A percentile compares a stretch with the other conserved stretches of the same genome.
Conservation (phyloP, 1,284 basidiomycete species). For the Rhizoctonia solani region DNA sequence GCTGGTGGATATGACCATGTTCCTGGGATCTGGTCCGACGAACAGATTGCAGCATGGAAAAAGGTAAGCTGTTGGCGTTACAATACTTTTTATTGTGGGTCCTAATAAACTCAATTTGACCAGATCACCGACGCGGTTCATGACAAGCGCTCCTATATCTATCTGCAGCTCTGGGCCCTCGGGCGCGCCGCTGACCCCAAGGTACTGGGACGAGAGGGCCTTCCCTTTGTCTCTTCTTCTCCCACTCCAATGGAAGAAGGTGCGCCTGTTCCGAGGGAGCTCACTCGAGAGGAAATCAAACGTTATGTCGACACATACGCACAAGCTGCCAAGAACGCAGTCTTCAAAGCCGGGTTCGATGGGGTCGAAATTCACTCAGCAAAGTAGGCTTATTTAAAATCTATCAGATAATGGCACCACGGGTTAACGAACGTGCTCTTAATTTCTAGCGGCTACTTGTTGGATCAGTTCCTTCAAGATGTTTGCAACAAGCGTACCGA, state of each 20-base stretch:
- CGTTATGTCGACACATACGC: slow-evolving; percentile 46
- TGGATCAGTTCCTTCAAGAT: slow-evolving; percentile 52
- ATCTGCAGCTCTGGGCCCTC: slow-evolving; percentile 48
- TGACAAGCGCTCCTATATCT: slow-evolving; percentile 46
- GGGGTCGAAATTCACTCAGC: slow-evolving; percentile 53
- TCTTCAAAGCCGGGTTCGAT: slow-evolving; percentile 52
- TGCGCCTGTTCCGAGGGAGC: slow-evolving; percentile 34
- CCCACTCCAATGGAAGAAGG: slow-evolving; percentile 40
- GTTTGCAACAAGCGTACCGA: slow-evolving; percentile 52
- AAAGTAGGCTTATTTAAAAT: slow-evolving; percentile 10
- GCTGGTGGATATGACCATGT: slow-evolving; percentile 35
- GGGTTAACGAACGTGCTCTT: not conserved
- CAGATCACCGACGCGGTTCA: slow-evolving; percentile 46
- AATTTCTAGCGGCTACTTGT: slow-evolving; percentile 42
- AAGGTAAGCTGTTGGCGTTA: slow-evolving; percentile 14
- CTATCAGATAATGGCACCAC: not conserved
- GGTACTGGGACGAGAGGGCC: slow-evolving; percentile 37
- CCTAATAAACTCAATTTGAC: not conserved
- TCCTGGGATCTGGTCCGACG: slow-evolving; percentile 41
- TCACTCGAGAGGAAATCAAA: slow-evolving; percentile 42
- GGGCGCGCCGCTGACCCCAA: slow-evolving; percentile 44
- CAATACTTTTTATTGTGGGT: not conserved
- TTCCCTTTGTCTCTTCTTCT: slow-evolving; percentile 43
- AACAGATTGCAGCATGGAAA: slow-evolving; percentile 43
- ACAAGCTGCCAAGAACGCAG: slow-evolving; percentile 48